phyloP scores from a whole-genome alignment of 495 filamentous ascomycete genomes.

The Hypoxylon subgilvum region DNA sequence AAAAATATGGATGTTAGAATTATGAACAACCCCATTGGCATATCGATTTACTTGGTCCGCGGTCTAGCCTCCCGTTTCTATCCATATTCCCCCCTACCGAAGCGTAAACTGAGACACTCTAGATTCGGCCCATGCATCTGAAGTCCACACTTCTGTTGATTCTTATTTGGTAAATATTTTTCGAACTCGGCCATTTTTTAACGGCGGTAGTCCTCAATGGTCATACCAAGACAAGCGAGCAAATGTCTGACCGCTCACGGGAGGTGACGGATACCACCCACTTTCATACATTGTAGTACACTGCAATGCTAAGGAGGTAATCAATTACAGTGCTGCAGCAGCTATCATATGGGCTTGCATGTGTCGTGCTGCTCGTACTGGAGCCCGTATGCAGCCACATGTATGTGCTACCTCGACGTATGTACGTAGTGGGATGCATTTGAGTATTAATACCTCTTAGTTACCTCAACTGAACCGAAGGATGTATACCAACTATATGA shows the following conservation, averaged over 20 bases:
- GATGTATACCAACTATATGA: too few relatives aligned
- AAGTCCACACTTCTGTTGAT: constrained; percentile 19
- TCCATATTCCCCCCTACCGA: constrained; percentile 13
- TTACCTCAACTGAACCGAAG: too few relatives aligned
- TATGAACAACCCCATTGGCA: constrained; percentile 1
- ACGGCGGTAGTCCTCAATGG: constrained; percentile 9
- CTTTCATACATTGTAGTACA: constrained; percentile 14
- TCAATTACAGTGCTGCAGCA: constrained; percentile 16
- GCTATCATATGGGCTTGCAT: constrained; percentile 29
- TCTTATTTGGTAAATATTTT: constrained; percentile 29
- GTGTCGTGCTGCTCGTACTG: constrained; percentile 26
- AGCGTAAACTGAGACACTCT: constrained; percentile 33
- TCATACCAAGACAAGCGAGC: constrained; percentile 9
- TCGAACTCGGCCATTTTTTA: constrained; percentile 26
- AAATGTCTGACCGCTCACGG: constrained; percentile 22
- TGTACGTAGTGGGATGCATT: too few relatives aligned
- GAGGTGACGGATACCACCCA: constrained; percentile 4
- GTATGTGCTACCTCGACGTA: neutral
- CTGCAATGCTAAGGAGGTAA: constrained; percentile 24
- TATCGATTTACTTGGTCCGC: constrained; percentile 10
- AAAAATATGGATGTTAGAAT: neutral
- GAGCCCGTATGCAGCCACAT: constrained; percentile 10
- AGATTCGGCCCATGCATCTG: constrained; percentile 25
- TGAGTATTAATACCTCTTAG: too few relatives aligned
- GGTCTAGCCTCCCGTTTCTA: constrained; percentile 30